Percentiles rank a stretch among this genome's conserved stretches.
phyloP scores from a whole-genome alignment of 495 filamentous ascomycete species.

The Rostrohypoxylon terebratum region DNA sequence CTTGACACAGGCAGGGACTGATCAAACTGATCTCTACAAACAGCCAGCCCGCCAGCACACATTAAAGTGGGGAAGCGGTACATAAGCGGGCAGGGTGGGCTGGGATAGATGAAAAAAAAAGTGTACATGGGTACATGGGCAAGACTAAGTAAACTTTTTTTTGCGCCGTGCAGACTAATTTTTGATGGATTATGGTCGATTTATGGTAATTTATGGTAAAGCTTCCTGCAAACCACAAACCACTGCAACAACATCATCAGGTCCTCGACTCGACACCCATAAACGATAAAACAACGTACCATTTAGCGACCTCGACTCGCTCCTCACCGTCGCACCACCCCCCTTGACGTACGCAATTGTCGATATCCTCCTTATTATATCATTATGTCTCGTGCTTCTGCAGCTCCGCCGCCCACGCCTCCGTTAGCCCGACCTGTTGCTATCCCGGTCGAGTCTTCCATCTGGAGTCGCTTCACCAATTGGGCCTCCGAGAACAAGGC shows the following conservation, averaged over 20 bases:
- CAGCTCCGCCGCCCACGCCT: slow-evolving; percentile 56
- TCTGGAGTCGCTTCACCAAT: slow-evolving; percentile 89
- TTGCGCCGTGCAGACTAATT: slow-evolving; percentile 32
- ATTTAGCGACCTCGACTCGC: slow-evolving; percentile 7
- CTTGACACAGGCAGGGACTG: not conserved
- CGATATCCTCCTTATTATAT: slow-evolving; percentile 8
- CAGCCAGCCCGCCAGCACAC: too few relatives aligned
- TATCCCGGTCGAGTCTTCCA: slow-evolving; percentile 67
- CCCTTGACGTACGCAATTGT: slow-evolving; percentile 8
- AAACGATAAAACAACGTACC: not conserved
- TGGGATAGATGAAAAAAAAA: slow-evolving; percentile 16
- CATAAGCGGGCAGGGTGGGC: too few relatives aligned
- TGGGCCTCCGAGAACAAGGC: slow-evolving; percentile 97
- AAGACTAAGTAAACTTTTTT: slow-evolving; percentile 32
- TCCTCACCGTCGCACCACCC: slow-evolving; percentile 2
- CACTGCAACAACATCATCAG: slow-evolving; percentile 9
- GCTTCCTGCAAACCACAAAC: not conserved
- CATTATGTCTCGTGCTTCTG: slow-evolving; percentile 58
- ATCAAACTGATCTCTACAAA: too few relatives aligned
- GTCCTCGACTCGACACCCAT: not conserved
- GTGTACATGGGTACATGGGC: slow-evolving; percentile 9
- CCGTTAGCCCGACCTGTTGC: slow-evolving; percentile 52
- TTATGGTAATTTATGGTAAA: slow-evolving; percentile 10
- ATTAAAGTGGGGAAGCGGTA: slow-evolving; percentile 43
- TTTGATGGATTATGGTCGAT: slow-evolving; percentile 17